Evolutionary conservation across 805 yeast genomes (phyloP), one percentile per base, ranked within the genome.

Genomic region (Zygosaccharomyces bisporus): DNA sequence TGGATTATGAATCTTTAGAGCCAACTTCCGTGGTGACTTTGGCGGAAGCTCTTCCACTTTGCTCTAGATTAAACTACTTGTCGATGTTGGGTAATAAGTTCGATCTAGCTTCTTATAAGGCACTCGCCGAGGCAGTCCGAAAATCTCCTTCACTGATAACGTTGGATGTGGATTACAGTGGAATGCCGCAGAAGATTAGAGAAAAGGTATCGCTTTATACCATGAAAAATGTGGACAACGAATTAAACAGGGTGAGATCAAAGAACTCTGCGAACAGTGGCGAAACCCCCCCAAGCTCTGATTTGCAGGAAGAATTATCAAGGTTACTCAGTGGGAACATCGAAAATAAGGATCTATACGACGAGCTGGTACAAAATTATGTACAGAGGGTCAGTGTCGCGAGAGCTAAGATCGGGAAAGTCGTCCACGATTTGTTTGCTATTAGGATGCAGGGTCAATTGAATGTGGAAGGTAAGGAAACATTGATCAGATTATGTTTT

Each of bases 191-290:
- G 19, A 69, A 75, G 34, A 70, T 81, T 52, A 79, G 75, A 55
- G 83, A 85, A 46, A 76, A 76, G 46, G 74, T 89, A 39, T 87
- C 95, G 0, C 69, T 86, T 18, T 83, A 83, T 59, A 80, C 91
- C 8, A 81, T 90, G 80, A 77, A 82, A 56, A 90, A 90, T 62
- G 80, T 88, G 80, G 90, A 83, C 54, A 61, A 67, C 17, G 74
- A 77, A 41, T 62, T 82, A 23, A 55, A 60, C 32, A 55, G 49
- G 13, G 52, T 55, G 4, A 51, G 47, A 6, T 41, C 40, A 21
- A 25, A 39, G 14, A 37, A 35, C 16, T 10, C 29, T 14, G 21
- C 29, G 19, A 32, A 39, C 13, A 16, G 21, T 3, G 48, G 44
- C 13, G 46, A 42, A 9, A 56, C 56, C 13, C 74, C 66, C 41